These are phyloP conservation scores for Pestalotiopsis sp. DNA, from an alignment of 2,329 filamentous ascomycete species.

Conservation along the genomic window DNA sequence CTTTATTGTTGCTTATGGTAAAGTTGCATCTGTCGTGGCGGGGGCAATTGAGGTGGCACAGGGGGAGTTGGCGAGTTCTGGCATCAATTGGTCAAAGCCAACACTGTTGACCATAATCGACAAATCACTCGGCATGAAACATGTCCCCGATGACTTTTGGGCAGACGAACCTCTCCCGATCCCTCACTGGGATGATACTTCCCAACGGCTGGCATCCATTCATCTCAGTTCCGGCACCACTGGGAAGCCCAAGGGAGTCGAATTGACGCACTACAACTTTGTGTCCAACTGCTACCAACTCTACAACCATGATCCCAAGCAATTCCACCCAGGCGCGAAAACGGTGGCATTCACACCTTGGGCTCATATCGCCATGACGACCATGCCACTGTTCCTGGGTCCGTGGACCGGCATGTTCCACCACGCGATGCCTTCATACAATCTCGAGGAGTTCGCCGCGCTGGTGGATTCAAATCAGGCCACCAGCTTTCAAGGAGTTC, in stretches of 20 bases:
- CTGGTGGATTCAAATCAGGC: conserved; percentile 38
- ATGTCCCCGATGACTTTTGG: conserved; percentile 38
- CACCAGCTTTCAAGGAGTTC: conserved; percentile 43
- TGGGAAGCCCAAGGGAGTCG: conserved; percentile 28
- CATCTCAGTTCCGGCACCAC: conserved; percentile 35
- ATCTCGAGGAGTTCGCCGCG: conserved; percentile 36
- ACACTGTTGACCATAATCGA: conserved; percentile 20
- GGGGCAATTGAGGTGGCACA: conserved; percentile 30
- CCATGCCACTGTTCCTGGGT: conserved; percentile 45
- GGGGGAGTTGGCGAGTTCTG: not conserved
- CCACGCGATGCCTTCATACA: conserved; percentile 44
- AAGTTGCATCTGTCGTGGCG: conserved; percentile 29
- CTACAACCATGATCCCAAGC: conserved; percentile 36
- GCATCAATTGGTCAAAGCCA: not conserved
- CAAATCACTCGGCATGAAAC: conserved; percentile 23
- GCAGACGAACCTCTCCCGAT: conserved; percentile 32
- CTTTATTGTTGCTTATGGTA: conserved; percentile 43
- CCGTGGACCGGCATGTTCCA: conserved; percentile 47
- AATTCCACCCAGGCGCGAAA: conserved; percentile 36
- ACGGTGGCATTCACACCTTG: conserved; percentile 46
- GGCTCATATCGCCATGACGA: conserved; percentile 47
- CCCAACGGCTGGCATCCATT: conserved; percentile 38
- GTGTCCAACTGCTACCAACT: conserved; percentile 36
- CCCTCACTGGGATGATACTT: conserved; percentile 39
- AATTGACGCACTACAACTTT: conserved; percentile 31